phyloP scores from a whole-genome alignment of 371 early-diverging fungal species.

The Mortierella sp. region DNA sequence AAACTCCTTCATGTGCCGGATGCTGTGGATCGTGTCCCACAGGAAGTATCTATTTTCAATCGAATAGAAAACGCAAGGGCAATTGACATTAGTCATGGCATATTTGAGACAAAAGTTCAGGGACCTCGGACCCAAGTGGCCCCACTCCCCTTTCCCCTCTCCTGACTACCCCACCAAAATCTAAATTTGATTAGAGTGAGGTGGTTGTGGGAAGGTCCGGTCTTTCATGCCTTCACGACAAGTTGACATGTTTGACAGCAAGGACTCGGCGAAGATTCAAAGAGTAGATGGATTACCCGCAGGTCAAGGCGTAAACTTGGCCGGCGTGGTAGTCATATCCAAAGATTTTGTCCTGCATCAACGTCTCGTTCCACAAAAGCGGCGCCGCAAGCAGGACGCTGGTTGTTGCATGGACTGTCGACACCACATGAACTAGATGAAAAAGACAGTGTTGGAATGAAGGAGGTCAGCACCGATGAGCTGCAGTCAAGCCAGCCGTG shows the following conservation, averaged over 20 bases:
- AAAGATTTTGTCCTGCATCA: constrained; percentile 76
- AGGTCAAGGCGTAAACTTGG: constrained; percentile 81
- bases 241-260: too few species aligned
- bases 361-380: constrained; percentile 70
- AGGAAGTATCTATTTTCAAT: constrained; percentile 81
- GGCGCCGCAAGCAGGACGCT: constrained; percentile 71
- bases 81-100: constrained; percentile 28
- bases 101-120: neutral
- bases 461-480: neutral
- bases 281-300: too few species aligned
- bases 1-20: constrained; percentile 73
- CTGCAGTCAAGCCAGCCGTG: neutral
- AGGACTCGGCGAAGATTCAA: too few species aligned
- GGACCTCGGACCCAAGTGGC: neutral
- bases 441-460: neutral
- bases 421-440: constrained; percentile 70
- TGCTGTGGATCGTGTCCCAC: constrained; percentile 86
- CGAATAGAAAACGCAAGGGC: neutral
- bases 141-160: too few species aligned
- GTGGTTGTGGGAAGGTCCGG: too few species aligned
- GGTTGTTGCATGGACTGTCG: constrained; percentile 66
- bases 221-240: too few species aligned
- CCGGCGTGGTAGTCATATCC: constrained; percentile 80
- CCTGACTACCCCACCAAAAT: too few species aligned
- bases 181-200: too few species aligned